Evolutionary conservation across 192 early-diverging fungal genomes (phyloP), one percentile per base, ranked within the genome.

Genomic region (Funneliformis geosporum): DNA sequence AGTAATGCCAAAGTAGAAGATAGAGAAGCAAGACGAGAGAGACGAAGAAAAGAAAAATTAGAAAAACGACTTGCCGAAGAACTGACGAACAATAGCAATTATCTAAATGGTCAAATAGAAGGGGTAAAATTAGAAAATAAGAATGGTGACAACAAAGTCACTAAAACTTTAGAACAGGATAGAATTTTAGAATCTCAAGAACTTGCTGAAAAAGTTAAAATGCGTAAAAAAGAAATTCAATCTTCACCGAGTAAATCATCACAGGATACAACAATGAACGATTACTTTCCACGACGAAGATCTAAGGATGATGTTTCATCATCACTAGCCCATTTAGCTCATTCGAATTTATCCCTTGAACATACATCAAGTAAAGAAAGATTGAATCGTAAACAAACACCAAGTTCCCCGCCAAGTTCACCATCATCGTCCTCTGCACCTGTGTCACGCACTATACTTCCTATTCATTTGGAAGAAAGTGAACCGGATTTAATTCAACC

Each of bases 1-100:
- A 76, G 74, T 21, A 76, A 76, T 61, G 74, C 74, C 27, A 64
- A 62, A 40, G 38, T 76, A 23, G 59, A 76, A 76, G 74, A 76
- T 21, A 39, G 68, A 10, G 68, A 70, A 44, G 7, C 39, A 18
- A 70, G 60, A 76, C 59, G 47, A 16, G 47, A 18, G 47, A 70
- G 50, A 69, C 55, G 44, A 25, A 64, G 42, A 25, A 44, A 47
- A 76, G 64, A 47, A 25, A 61, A 33, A 25, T 42, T 47, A 23
- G 18, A 5, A 21, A 38, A 75, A 44, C 43, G 8, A 70, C 40
- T 70, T n/a, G 42, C 47, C 4, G 5, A 55, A 40, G 73, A 10
- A 7, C 8, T 21, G 40, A 5, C 14, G 5, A 47, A 73, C 28
- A 33, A 59, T 28, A 75, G 38, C 38, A 74, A 75, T 60, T 42